Percentiles rank a stretch among this genome's conserved stretches.
phyloP scores from a whole-genome alignment of 1,139 yeast genomes.

The Kodamaea sp. region DNA sequence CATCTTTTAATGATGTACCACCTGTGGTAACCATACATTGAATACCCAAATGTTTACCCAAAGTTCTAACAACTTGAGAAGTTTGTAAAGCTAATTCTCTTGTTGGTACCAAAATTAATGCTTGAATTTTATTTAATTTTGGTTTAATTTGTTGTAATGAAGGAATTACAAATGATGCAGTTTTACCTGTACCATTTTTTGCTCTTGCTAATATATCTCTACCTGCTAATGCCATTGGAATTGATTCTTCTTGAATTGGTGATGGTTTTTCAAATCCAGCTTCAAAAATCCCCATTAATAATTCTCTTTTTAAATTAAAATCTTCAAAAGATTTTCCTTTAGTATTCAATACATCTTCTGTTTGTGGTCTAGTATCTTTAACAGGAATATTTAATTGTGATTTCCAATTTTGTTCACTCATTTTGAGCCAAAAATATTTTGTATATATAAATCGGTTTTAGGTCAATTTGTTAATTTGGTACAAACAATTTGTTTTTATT shows the following conservation, averaged over 20 bases:
- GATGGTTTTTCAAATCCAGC: conserved; percentile 99
- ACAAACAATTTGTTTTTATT: too few species aligned
- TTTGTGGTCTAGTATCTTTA: conserved; percentile 89
- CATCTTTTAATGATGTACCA: conserved; percentile 93
- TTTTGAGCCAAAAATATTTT: conserved; percentile 6
- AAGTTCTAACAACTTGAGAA: conserved; percentile 94
- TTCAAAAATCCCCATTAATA: conserved; percentile 96
- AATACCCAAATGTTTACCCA: conserved; percentile 88
- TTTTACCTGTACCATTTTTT: conserved; percentile 97
- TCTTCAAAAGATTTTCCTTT: conserved; percentile 92
- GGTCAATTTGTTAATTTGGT: too few species aligned
- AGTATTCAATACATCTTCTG: conserved; percentile 92
- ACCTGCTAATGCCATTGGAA: conserved; percentile 93
- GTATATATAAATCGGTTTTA: too few species aligned
- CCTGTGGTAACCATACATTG: conserved; percentile 99
- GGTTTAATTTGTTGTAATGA: conserved; percentile 83
- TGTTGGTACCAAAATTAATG: conserved; percentile 85
- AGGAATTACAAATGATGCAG: conserved; percentile 94
- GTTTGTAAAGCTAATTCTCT: conserved; percentile 97
- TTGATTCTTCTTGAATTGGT: conserved; percentile 96
- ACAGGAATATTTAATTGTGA: conserved; percentile 67
- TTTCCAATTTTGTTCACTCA: conserved; percentile 61
- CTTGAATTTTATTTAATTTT: conserved; percentile 79
- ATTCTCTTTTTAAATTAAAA: conserved; percentile 84
- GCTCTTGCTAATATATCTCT: conserved; percentile 97